Percentiles rank a stretch among this genome's conserved stretches.
phyloP scores from a whole-genome alignment of 2,329 filamentous ascomycete species.

The Rugonectria rugulosa region DNA sequence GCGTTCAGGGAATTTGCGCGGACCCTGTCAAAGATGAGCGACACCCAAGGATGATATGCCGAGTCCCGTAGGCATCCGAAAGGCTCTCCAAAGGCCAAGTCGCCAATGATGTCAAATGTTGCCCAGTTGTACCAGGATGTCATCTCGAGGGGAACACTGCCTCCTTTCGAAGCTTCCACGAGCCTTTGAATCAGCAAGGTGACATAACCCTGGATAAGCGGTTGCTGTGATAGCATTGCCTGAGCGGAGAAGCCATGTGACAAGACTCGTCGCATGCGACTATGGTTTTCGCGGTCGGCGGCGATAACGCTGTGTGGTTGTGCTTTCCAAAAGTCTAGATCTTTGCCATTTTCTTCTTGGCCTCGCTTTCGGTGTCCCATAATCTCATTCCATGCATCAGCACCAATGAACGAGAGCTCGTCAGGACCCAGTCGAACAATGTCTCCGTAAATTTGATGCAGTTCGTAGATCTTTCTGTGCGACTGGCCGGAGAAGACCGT shows the following conservation, averaged over 20 bases:
- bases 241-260: not conserved
- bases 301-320: not conserved
- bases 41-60: no score
- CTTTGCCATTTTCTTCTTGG: no score
- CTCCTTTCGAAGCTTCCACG: not conserved
- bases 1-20: no score
- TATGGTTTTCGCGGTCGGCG: not conserved
- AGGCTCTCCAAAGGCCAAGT: slow-evolving; percentile 2
- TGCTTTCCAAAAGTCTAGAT: not conserved
- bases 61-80: slow-evolving; percentile 7
- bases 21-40: no score
- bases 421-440: not conserved
- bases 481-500: not conserved
- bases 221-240: not conserved
- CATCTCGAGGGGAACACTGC: not conserved
- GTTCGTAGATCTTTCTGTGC: not conserved
- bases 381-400: not conserved
- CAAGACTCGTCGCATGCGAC: not conserved
- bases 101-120: slow-evolving; percentile 11
- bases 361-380: not conserved
- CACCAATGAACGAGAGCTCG: not conserved
- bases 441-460: not conserved
- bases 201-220: not conserved
- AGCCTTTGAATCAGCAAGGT: not conserved
- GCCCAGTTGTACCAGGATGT: slow-evolving; percentile 1